phyloP scores from a whole-genome alignment of 2,329 filamentous ascomycete species.

The Metarhizium brunneum region DNA sequence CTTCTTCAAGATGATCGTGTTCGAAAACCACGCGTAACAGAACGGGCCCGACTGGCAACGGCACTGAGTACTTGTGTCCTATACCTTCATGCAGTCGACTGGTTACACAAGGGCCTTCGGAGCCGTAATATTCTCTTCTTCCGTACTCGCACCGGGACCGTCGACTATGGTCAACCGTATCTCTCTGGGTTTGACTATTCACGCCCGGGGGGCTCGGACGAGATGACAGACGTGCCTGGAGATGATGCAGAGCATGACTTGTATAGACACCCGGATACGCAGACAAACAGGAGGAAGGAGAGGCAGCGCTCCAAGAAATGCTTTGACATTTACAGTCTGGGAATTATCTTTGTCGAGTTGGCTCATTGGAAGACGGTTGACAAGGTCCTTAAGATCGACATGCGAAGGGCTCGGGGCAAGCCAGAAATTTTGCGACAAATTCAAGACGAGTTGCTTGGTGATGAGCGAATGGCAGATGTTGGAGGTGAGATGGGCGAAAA shows the following conservation, averaged over 20 bases:
- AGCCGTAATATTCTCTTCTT: conserved; percentile 46
- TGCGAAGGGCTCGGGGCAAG: conserved; percentile 22
- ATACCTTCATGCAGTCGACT: conserved; percentile 45
- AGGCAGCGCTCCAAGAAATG: conserved; percentile 34
- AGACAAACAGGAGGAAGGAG: conserved; percentile 23
- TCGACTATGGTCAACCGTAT: conserved; percentile 31
- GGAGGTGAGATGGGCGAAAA: conserved; percentile 30
- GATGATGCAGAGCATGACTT: conserved; percentile 36
- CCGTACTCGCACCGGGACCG: conserved; percentile 16
- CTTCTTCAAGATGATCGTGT: conserved; percentile 28
- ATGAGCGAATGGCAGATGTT: conserved; percentile 21
- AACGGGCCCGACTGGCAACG: conserved; percentile 40
- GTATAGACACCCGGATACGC: conserved; percentile 39
- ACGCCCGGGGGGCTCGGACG: conserved; percentile 38
- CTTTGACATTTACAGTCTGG: conserved; percentile 44
- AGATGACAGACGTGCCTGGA: conserved; percentile 39
- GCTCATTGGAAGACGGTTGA: conserved; percentile 43
- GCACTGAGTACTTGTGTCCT: conserved; percentile 43
- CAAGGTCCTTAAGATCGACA: conserved; percentile 28
- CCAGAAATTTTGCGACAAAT: conserved; percentile 29
- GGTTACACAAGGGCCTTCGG: conserved; percentile 50
- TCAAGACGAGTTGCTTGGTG: conserved; percentile 20
- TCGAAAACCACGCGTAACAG: conserved; percentile 39
- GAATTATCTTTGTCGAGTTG: conserved; percentile 42
- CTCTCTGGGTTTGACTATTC: conserved; percentile 47